Evolutionary conservation across 345 rosid genomes (phyloP).

Genomic region (Brassica cretica): DNA sequence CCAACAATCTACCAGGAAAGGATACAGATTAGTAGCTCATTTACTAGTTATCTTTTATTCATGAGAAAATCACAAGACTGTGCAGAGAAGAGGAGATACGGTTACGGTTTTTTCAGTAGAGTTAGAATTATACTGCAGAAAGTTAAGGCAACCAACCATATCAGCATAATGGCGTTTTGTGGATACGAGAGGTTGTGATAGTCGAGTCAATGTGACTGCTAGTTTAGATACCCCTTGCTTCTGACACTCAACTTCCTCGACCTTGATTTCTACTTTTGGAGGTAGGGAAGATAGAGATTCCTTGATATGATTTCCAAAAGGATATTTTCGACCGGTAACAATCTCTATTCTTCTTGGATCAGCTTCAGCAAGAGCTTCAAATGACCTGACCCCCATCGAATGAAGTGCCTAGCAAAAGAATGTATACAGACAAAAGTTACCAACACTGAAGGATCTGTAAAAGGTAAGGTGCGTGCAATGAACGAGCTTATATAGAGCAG

Average conservation of each 20-base stretch:
- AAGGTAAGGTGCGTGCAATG: background rate
- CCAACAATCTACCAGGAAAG: slow-evolving; percentile 73
- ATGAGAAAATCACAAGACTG: background rate
- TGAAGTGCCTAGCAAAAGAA: slow-evolving; percentile 66
- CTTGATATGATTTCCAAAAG: slow-evolving; percentile 96
- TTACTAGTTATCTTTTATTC: slow-evolving; percentile 3
- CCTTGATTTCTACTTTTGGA: slow-evolving; percentile 69
- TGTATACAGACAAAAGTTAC: slow-evolving; percentile 19
- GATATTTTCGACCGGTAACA: slow-evolving; percentile 86
- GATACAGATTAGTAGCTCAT: slow-evolving; percentile 29
- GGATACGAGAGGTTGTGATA: slow-evolving; percentile 59
- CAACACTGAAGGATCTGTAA: slow-evolving; percentile 1
- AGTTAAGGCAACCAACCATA: slow-evolving; percentile 53
- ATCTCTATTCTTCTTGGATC: slow-evolving; percentile 97
- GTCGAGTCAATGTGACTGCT: slow-evolving; percentile 67
- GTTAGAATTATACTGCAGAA: background rate
- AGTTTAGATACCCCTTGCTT: slow-evolving; percentile 63
- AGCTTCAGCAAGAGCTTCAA: slow-evolving; percentile 82
- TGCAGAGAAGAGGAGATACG: background rate
- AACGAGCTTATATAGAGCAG: background rate
- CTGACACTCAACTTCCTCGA: slow-evolving; percentile 61
- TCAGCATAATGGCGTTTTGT: slow-evolving; percentile 87
- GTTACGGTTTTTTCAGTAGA: slow-evolving; percentile 4
- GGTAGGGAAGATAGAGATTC: slow-evolving; percentile 84
- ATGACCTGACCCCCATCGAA: slow-evolving; percentile 85